These are phyloP conservation scores for Flueggea neowawraea DNA, from an alignment of 441 rosid genomes.

Conservation along the genomic window DNA sequence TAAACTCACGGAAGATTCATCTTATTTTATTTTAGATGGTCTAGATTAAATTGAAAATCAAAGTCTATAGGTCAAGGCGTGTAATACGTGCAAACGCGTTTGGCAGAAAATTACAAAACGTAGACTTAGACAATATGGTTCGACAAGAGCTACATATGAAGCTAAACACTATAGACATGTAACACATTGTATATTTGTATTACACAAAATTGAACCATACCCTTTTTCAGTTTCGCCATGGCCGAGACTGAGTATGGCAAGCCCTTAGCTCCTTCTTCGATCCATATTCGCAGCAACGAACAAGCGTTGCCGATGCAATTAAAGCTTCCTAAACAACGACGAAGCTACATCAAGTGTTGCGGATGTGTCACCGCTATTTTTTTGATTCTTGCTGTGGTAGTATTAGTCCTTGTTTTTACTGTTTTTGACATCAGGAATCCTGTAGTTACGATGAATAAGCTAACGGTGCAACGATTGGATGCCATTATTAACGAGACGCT, in stretches of 20 bases:
- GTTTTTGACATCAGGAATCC: conserved; percentile 36
- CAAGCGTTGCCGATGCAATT: conserved; percentile 10
- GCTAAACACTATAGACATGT: too few species aligned
- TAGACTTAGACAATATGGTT: too few species aligned
- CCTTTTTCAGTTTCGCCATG: conserved; percentile 10
- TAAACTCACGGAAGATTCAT: too few species aligned
- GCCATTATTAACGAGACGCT: conserved; percentile 1
- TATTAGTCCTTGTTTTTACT: conserved; percentile 29
- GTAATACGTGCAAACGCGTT: too few species aligned
- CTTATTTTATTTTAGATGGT: too few species aligned
- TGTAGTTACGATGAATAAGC: conserved; percentile 19
- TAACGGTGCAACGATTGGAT: conserved; percentile 9
- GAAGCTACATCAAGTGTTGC: conserved; percentile 24
- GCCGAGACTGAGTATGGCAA: conserved; percentile 27
- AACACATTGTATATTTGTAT: too few species aligned
- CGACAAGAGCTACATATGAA: too few species aligned
- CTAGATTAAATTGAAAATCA: too few species aligned
- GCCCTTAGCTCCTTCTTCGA: conserved; percentile 27
- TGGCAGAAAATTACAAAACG: too few species aligned
- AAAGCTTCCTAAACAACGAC: conserved; percentile 5
- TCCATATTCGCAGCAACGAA: conserved; percentile 18
- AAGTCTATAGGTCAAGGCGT: too few species aligned
- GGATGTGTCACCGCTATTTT: conserved; percentile 38
- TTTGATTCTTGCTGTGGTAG: conserved; percentile 18
- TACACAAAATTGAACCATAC: neutral